Conservation (phyloP, 163 green algal species). For the Volvox carteri region DNA sequence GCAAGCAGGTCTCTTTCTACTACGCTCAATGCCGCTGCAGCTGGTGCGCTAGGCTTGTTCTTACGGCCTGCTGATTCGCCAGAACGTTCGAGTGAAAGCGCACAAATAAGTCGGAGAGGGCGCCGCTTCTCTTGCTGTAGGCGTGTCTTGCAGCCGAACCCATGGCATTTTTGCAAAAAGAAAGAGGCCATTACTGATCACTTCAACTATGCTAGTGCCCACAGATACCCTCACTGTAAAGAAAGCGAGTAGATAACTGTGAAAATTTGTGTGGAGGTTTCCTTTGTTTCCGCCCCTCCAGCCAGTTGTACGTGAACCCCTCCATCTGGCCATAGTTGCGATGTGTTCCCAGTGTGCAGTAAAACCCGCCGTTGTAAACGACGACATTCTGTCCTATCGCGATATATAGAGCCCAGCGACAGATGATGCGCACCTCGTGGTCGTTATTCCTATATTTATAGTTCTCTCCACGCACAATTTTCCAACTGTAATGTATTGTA, state of each 20-base stretch:
- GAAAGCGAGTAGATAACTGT: neutral
- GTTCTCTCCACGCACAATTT: neutral
- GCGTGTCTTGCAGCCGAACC: constrained; percentile 1
- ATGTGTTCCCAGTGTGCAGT: too few species aligned
- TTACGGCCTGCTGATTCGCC: neutral
- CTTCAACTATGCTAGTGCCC: neutral
- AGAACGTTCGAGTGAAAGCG: constrained; percentile 30
- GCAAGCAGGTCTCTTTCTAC: constrained; percentile 4
- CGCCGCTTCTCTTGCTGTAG: neutral
- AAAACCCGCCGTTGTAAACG: too few species aligned
- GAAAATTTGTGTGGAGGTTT: too few species aligned
- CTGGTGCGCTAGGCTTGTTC: constrained; percentile 28
- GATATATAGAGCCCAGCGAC: too few species aligned
- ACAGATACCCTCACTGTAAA: neutral
- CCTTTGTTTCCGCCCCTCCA: too few species aligned
- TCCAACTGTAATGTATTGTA: neutral
- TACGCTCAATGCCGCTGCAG: neutral
- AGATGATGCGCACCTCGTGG: constrained; percentile 19
- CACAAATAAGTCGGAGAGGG: constrained; percentile 1
- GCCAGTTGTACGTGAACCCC: too few species aligned
- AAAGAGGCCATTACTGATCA: neutral
- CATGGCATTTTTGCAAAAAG: neutral
- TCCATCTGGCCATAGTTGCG: too few species aligned
- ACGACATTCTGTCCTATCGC: too few species aligned
- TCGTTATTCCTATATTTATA: constrained; percentile 4